Percentiles rank a stretch among this genome's conserved stretches.
phyloP scores from a whole-genome alignment of 2,329 filamentous ascomycete genomes.

The Amylocarpus encephaloides region DNA sequence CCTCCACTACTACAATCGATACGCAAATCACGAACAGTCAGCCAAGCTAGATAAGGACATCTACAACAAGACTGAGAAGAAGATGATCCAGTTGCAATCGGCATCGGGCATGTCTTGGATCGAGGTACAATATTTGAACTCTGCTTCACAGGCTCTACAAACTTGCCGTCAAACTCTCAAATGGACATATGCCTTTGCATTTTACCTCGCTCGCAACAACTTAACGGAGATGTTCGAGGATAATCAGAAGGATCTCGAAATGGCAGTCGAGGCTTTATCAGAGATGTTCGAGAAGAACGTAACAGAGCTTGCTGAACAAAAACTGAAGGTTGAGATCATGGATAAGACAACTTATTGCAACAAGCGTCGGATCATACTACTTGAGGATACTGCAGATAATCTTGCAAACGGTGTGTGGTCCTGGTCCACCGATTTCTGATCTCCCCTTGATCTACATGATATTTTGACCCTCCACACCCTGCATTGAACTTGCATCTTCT shows the following conservation, averaged over 20 bases:
- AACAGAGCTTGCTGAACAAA: conserved; percentile 74
- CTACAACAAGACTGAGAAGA: conserved; percentile 93
- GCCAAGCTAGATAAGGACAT: conserved; percentile 95
- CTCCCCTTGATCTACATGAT: conserved; percentile 13
- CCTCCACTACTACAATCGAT: conserved; percentile 97
- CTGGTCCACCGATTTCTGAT: conserved; percentile 26
- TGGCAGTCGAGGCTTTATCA: conserved; percentile 94
- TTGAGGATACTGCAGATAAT: conserved; percentile 90
- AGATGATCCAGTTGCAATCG: conserved; percentile 94
- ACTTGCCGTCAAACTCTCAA: conserved; percentile 97
- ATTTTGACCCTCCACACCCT: conserved; percentile 8
- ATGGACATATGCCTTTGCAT: conserved; percentile 99
- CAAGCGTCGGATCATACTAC: conserved; percentile 78
- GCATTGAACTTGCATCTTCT: background rate
- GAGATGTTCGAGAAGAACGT: conserved; percentile 99
- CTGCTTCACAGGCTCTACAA: conserved; percentile 87
- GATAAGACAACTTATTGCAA: conserved; percentile 98
- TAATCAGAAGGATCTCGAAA: conserved; percentile 95
- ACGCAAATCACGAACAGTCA: conserved; percentile 97
- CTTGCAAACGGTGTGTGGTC: conserved; percentile 68
- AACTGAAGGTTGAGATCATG: conserved; percentile 96
- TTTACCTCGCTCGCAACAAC: conserved; percentile 94
- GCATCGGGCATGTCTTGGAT: conserved; percentile 98
- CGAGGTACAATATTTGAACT: conserved; percentile 93
- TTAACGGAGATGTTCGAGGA: conserved; percentile 96